phyloP scores from a whole-genome alignment of 108 stramenopile genomes.

The Skeletonema grethae region DNA sequence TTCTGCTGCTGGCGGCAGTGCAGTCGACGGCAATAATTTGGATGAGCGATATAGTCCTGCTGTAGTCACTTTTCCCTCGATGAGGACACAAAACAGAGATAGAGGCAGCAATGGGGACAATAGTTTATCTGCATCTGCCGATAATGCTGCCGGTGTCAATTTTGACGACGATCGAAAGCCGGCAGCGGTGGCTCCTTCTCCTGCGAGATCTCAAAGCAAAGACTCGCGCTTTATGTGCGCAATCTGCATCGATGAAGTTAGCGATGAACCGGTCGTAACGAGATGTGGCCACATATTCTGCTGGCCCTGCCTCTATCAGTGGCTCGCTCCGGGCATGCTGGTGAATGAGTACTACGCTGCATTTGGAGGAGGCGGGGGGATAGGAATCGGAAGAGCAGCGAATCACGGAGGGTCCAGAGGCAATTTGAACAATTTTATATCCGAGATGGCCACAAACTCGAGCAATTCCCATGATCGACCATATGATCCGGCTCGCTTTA shows the following conservation, averaged over 20 bases:
- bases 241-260: slow-evolving; percentile 67
- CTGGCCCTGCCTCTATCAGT: slow-evolving; percentile 71
- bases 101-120: background rate
- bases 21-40: no score
- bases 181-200: background rate
- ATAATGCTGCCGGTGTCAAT: background rate
- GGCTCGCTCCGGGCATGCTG: slow-evolving; percentile 46
- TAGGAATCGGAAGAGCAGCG: background rate
- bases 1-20: background rate
- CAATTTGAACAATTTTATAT: background rate
- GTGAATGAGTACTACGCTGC: slow-evolving; percentile 31
- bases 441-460: slow-evolving; percentile 16
- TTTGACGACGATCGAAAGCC: slow-evolving; percentile 9
- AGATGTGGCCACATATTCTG: slow-evolving; percentile 77
- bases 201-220: background rate
- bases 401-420: background rate
- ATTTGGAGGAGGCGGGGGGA: slow-evolving; percentile 15
- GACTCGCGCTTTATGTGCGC: slow-evolving; percentile 57
- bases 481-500: slow-evolving; percentile 14
- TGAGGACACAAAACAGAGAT: no score
- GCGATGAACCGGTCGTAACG: slow-evolving; percentile 68
- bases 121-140: background rate
- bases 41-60: no score
- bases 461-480: slow-evolving; percentile 18
- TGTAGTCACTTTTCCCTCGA: no score